phyloP scores from a whole-genome alignment of 306 rosid species.

The Lupinus albus region DNA sequence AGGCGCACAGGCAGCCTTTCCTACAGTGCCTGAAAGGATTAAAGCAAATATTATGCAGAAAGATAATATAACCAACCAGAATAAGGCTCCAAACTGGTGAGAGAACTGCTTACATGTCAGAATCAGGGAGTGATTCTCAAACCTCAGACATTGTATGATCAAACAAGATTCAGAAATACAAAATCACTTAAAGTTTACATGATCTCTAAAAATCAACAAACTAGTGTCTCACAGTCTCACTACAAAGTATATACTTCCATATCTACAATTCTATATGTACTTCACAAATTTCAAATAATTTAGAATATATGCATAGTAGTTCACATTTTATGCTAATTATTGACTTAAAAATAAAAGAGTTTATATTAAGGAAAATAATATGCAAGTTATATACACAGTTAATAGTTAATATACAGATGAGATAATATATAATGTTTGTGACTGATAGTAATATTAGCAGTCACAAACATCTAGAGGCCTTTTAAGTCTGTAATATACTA shows the following conservation, averaged over 20 bases:
- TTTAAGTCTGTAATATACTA: neutral
- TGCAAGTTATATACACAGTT: neutral
- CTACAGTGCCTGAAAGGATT: slow-evolving; percentile 72
- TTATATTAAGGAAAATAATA: neutral
- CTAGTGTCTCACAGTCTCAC: neutral
- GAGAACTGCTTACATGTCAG: neutral
- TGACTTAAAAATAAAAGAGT: neutral
- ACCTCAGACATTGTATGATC: neutral
- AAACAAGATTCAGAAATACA: neutral
- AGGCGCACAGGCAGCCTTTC: slow-evolving; percentile 65
- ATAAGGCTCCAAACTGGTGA: slow-evolving; percentile 14
- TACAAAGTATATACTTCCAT: neutral
- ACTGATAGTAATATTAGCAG: neutral
- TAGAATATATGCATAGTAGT: neutral
- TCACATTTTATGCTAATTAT: slow-evolving; percentile 4
- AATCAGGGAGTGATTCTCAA: slow-evolving; percentile 19
- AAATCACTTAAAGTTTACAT: neutral
- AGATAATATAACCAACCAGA: slow-evolving; percentile 11
- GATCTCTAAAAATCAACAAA: slow-evolving; percentile 20
- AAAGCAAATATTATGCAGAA: slow-evolving; percentile 27
- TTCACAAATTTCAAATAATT: neutral
- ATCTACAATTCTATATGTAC: slow-evolving; percentile 1
- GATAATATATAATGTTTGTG: neutral
- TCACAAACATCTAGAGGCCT: neutral
- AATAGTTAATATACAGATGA: too few species aligned